Base-by-base conservation (phyloP, 1,284 basidiomycete species). In the Puccinia novopanici region DNA sequence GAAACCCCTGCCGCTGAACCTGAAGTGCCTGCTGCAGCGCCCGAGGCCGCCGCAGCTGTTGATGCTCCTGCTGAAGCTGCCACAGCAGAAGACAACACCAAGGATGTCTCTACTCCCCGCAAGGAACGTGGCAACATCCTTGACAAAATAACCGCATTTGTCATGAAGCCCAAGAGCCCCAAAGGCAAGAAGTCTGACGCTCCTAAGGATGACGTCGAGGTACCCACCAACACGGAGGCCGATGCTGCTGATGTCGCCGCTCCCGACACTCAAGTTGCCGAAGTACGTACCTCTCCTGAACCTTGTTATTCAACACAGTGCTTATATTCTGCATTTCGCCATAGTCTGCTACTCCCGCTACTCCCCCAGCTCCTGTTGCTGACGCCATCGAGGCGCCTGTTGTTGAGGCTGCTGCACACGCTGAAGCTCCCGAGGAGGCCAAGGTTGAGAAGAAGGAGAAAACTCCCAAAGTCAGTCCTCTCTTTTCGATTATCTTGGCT, bases 151-250 rank as follows among this genome's bases (percentile, higher is more conserved):
- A 63, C 55, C 24, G 78, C 78, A 15, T 80, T 80, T 37, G 78
- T 80, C 37, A 24, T 80, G 45, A 80, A 80, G 48, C 78, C 78
- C 59, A 80, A 74, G 59, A 80, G 78, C 50, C 78, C 78, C 3
- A 72, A 61, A 34, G n/a, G 13, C 50, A 80, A 80, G 59, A 80
- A 80, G 61, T n/a, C 55, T 6, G 78, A 80, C 13, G 55, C 57
- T 12, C 50, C 48, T 12, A 78, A 78, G 34, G 54, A 68, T 24
- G 76, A 71, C 8, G 19, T 0, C 1, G 59, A 63, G 13, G 73
- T 63, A 48, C 13, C 19, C n/a, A n/a, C n/a, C 50, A 73, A 73
- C 12, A 17, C 45, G 6, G 73, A 75, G 24, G 52, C 75, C 0
- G 13, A 40, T 15, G 55, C 34, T 12, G 42, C 45, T 9, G 54